These are phyloP conservation scores for Talaromyces piceae DNA, from an alignment of 2,329 filamentous ascomycete genomes.

Conservation along the genomic window DNA sequence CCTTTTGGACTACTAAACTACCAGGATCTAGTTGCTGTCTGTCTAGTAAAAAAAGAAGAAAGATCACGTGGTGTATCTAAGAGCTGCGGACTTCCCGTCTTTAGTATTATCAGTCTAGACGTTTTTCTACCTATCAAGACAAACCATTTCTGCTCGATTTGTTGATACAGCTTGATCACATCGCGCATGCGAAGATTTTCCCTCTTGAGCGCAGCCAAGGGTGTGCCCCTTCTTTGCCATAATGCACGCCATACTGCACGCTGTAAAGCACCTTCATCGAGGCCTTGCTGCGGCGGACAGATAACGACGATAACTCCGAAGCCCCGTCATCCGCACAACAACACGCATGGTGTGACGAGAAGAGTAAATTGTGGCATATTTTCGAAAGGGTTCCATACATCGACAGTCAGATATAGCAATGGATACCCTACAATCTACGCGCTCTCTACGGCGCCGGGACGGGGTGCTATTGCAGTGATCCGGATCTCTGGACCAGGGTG, in stretches of 20 bases:
- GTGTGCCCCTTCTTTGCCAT: not conserved
- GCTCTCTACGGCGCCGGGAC: slow-evolving; percentile 75
- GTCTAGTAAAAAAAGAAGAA: not conserved
- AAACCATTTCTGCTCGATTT: no score
- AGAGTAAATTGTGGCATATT: not conserved
- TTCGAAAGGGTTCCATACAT: not conserved
- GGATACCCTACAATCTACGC: slow-evolving; percentile 71
- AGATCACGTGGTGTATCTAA: not conserved
- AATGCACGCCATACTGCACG: no score
- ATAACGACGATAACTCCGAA: not conserved
- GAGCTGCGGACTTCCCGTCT: no score
- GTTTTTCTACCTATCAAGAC: no score
- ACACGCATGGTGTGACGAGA: not conserved
- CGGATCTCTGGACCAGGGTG: slow-evolving; percentile 77
- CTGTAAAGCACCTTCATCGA: not conserved
- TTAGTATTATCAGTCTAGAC: no score
- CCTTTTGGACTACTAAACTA: not conserved
- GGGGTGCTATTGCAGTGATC: slow-evolving; percentile 84
- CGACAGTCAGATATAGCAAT: slow-evolving; percentile 11
- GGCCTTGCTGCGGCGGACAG: not conserved
- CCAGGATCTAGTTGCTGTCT: not conserved
- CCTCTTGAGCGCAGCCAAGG: slow-evolving; percentile 1
- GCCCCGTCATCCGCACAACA: not conserved
- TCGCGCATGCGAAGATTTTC: slow-evolving; percentile 9
- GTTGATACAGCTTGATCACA: not conserved